Evolutionary conservation across 805 yeast genomes (phyloP).

Genomic region (Ogataea methylovora): DNA sequence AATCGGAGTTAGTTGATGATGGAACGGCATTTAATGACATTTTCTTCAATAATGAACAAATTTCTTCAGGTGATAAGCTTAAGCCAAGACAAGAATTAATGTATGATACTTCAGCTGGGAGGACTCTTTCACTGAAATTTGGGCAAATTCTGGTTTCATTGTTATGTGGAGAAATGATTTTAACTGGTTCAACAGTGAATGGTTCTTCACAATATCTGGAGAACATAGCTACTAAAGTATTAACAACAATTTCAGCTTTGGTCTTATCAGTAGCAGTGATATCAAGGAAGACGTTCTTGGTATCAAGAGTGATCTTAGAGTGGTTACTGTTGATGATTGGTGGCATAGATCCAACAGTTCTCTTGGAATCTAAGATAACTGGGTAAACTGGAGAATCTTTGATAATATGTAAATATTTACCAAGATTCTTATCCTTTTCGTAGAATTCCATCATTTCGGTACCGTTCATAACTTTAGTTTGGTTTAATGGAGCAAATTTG

Average conservation of each 20-base stretch:
- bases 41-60: slow-evolving; percentile 58
- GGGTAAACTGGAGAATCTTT: slow-evolving; percentile 87
- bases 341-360: slow-evolving; percentile 84
- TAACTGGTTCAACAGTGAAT: slow-evolving; percentile 85
- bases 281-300: slow-evolving; percentile 86
- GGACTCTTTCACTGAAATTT: slow-evolving; percentile 52
- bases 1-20: slow-evolving; percentile 35
- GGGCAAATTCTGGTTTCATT: slow-evolving; percentile 72
- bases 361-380: slow-evolving; percentile 70
- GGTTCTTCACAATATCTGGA: slow-evolving; percentile 76
- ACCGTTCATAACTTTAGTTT: slow-evolving; percentile 64
- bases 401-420: slow-evolving; percentile 83
- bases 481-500: slow-evolving; percentile 69
- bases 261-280: slow-evolving; percentile 94
- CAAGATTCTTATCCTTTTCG: slow-evolving; percentile 82
- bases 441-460: slow-evolving; percentile 79
- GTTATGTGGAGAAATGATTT: slow-evolving; percentile 78
- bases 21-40: slow-evolving; percentile 73
- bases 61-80: slow-evolving; percentile 57
- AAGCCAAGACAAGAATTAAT: slow-evolving; percentile 93
- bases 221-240: slow-evolving; percentile 93
- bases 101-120: slow-evolving; percentile 72
- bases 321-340: slow-evolving; percentile 93
- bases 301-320: slow-evolving; percentile 78
- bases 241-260: slow-evolving; percentile 86